A percentile compares a stretch with the other conserved stretches of the same genome.
Evolutionary conservation across 768 basidiomycete genomes (phyloP).

Genomic region (Leccinum variicolor): DNA sequence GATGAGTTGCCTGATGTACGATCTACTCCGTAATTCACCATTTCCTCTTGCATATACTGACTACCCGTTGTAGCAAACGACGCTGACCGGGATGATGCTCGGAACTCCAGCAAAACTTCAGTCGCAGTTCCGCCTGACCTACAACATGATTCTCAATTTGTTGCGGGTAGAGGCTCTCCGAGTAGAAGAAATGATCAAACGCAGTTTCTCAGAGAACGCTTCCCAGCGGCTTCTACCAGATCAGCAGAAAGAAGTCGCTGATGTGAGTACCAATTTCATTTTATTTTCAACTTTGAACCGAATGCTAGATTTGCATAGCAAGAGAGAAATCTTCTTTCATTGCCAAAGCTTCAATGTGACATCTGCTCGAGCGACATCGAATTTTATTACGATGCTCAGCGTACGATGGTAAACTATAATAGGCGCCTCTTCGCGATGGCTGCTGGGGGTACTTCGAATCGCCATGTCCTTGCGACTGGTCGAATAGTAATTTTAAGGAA

Average conservation of each 20-base stretch:
- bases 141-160: conserved; percentile 98
- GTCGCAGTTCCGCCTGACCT: conserved; percentile 96
- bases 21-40: conserved; percentile 6
- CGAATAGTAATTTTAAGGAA: conserved; percentile 83
- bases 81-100: conserved; percentile 85
- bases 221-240: conserved; percentile 91
- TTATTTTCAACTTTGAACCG: conserved; percentile 1
- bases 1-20: conserved; percentile 84
- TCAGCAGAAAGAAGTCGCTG: conserved; percentile 82
- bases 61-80: conserved; percentile 51
- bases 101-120: conserved; percentile 90
- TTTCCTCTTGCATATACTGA: background rate
- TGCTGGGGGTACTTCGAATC: conserved; percentile 55
- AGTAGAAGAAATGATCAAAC: conserved; percentile 99
- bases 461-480: conserved; percentile 66
- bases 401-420: conserved; percentile 60
- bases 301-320: conserved; percentile 43
- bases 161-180: conserved; percentile 92
- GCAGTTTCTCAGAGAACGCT: conserved; percentile 97
- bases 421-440: conserved; percentile 60
- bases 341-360: conserved; percentile 66
- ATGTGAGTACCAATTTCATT: conserved; percentile 48
- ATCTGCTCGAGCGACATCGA: conserved; percentile 72
- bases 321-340: conserved; percentile 60
- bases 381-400: conserved; percentile 68